Evolutionary conservation across 306 rosid species (phyloP).

Genomic region (Phaseolus lunatus): DNA sequence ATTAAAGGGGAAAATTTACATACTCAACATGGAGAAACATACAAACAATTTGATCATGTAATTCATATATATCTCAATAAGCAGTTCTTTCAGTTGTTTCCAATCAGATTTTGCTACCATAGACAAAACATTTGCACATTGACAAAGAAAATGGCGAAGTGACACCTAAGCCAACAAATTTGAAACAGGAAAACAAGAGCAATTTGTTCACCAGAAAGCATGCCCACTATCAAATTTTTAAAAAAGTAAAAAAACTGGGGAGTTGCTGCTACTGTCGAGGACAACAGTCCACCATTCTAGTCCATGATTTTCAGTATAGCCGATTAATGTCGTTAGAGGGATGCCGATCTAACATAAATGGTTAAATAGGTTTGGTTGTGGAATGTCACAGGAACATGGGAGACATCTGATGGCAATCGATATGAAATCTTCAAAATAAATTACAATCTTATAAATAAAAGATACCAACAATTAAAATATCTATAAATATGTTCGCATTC

Average conservation of each 20-base stretch:
- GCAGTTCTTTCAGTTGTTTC: background rate
- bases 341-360: background rate
- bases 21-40: constrained; percentile 23
- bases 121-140: background rate
- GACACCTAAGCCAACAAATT: background rate
- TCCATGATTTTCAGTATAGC: background rate
- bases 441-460: no score
- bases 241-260: background rate
- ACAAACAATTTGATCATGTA: background rate
- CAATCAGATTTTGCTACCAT: constrained; percentile 16
- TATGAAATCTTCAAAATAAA: no score
- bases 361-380: no score
- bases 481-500: no score
- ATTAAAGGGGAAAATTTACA: background rate
- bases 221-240: background rate
- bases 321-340: background rate
- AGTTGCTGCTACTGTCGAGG: background rate
- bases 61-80: background rate
- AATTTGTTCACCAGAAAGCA: background rate
- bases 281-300: background rate
- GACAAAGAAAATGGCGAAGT: background rate
- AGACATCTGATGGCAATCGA: no score
- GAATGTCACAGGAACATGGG: no score
- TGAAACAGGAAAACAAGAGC: constrained; percentile 2
- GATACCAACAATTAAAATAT: no score